These are phyloP conservation scores for Beta corolliflora DNA, from an alignment of 179 eudicot species.

Conservation along the genomic window DNA sequence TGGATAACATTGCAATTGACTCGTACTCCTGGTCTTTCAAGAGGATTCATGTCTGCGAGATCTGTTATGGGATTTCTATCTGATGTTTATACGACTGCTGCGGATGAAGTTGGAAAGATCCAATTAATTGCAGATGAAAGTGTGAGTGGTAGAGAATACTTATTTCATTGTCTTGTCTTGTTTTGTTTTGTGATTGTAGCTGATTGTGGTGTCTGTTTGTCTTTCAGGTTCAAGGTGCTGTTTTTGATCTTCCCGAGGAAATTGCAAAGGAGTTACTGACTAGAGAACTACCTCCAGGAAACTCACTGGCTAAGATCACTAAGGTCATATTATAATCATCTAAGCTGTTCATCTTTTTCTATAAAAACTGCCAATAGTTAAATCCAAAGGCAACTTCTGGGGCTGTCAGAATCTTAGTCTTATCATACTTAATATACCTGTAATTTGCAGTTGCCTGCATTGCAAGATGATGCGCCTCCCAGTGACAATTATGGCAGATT, in stretches of 20 bases:
- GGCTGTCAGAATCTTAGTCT: background rate
- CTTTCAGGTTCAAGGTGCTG: slow-evolving; percentile 86
- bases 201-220: slow-evolving; percentile 15
- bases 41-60: slow-evolving; percentile 87
- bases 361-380: background rate
- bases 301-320: slow-evolving; percentile 68
- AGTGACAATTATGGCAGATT: slow-evolving; percentile 81
- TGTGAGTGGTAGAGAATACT: slow-evolving; percentile 38
- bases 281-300: slow-evolving; percentile 80
- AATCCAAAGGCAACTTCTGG: background rate
- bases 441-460: slow-evolving; percentile 76
- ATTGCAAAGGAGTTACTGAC: slow-evolving; percentile 71
- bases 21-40: slow-evolving; percentile 56
- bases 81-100: slow-evolving; percentile 81
- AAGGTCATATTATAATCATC: slow-evolving; percentile 46
- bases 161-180: background rate
- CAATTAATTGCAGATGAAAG: slow-evolving; percentile 80
- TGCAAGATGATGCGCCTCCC: slow-evolving; percentile 93
- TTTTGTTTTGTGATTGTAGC: background rate
- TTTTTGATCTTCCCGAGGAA: slow-evolving; percentile 97
- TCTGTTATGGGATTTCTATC: slow-evolving; percentile 86
- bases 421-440: slow-evolving; percentile 9
- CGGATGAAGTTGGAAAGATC: slow-evolving; percentile 90
- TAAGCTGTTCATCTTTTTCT: background rate
- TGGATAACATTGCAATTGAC: slow-evolving; percentile 84